Base-by-base conservation (phyloP, 257 asterid genomes). In the Schizonepeta tenuifolia region DNA sequence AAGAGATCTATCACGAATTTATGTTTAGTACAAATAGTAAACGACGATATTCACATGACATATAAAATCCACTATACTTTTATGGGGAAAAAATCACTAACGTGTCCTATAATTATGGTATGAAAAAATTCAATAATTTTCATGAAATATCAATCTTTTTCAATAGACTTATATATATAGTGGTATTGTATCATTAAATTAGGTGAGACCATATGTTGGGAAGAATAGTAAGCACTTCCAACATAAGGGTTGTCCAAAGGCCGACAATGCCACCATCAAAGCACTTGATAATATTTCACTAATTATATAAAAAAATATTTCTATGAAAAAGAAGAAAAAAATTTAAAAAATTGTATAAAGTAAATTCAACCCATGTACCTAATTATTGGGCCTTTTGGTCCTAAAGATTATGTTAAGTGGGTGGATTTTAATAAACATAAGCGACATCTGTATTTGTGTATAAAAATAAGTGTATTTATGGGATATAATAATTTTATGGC, bases 151-250 rank as follows among this genome's bases (percentile, higher is more conserved):
- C 54, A 54, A 70, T 77, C 66, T 3, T 31, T 75, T 64, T 75
- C 79, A 8, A 33, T 56, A 47, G 54, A 62, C 60, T 71, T 36
- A 65, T 21, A 44, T 14, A 70, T 38, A 56, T 15, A 75, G 58
- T 24, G 43, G 43, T 8, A 61, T 53, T 57, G 55, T 70, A 75
- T 62, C 70, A 79, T 59, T 76, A 77, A 70, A 70, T 79, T 71
- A 55, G 56, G 76, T 70, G 80, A 55, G 83, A 69, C 82, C 74
- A 75, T 9, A 78, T 79, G 87, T 83, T 73, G 80, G 86, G 54
- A 68, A 65, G 26, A 72, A 33, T 76, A 44, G 3, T 54, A 13
- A 15, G 66, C 41, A 65, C 35, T 79, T 54, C 82, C 78, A 82
- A 82, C 84, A 76, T 70, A 17, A 64, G 82, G 82, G 20, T 73